Base-by-base conservation (phyloP, 805 yeast genomes). In the Wickerhamomyces hampshirensis region DNA sequence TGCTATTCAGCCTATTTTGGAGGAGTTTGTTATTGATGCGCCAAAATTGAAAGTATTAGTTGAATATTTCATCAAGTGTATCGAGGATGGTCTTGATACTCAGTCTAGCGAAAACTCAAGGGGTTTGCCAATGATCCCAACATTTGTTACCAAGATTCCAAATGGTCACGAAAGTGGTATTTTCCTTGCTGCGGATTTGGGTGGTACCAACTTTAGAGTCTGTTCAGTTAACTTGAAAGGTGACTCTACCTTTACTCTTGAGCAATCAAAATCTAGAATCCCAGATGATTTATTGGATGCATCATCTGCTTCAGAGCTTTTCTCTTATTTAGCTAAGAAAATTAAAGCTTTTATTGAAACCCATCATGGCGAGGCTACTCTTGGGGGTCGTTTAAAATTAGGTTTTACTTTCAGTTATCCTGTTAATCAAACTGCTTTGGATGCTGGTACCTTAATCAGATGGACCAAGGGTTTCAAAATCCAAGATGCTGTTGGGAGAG, bases 401-500 rank as follows among this genome's bases (percentile, higher is more conserved):
- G 98, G 98, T 1, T 88, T 93, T 67, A 91, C 98, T 2, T 91
- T 91, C 56, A 80, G 93, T 10, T 91, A 89, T 71, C 98, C 98
- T 3, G 87, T 88, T 21, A 73, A 81, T 43, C 98, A 91, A 64
- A 77, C 84, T 17, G 82, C 88, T 3, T 65, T 93, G 48, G 74
- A 78, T 55, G 66, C 77, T 6, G 98, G 98, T 44, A 75, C 75
- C 8, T 71, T 93, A 45, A 73, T 91, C 34, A 80, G 98, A 60
- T 91, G 98, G 98, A 88, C 98, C 14, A 91, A 91, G 62, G 98
- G 98, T 24, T 91, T 84, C 62, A 78, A 84, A 52, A 81, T 93
- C 48, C 73, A 74, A 19, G 98, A 91, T 50, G 80, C 85, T 28
- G 84, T 91, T 24, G 94, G 86, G 37, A 67, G 80, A 54, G 97